Evolutionary conservation across 805 yeast genomes (phyloP).

Genomic region (Kuraishia molischiana): DNA sequence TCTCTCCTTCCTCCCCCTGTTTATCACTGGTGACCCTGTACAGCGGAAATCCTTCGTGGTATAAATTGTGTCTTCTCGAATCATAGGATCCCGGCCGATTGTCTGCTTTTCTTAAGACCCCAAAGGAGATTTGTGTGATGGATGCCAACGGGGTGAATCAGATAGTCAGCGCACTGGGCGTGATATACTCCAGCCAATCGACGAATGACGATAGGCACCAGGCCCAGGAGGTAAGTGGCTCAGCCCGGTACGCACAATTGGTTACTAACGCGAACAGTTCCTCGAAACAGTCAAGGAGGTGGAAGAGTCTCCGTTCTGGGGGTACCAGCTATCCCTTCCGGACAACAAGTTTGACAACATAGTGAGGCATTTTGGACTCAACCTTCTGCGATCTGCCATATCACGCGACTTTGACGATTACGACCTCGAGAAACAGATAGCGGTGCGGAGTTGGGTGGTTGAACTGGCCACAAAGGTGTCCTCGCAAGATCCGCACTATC

Average conservation of each 20-base stretch:
- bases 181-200: conserved; percentile 60
- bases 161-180: conserved; percentile 67
- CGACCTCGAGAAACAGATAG: conserved; percentile 43
- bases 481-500: conserved; percentile 73
- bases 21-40: no score
- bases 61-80: no score
- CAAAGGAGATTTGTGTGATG: no score
- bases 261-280: conserved; percentile 24
- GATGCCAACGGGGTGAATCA: conserved; percentile 61
- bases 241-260: not conserved
- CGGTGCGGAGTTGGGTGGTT: conserved; percentile 77
- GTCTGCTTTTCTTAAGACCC: no score
- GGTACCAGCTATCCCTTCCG: conserved; percentile 70
- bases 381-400: conserved; percentile 68
- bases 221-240: conserved; percentile 32
- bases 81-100: no score
- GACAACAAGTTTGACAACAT: conserved; percentile 53
- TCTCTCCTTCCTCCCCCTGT: no score
- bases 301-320: conserved; percentile 87
- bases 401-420: conserved; percentile 44
- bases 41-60: no score
- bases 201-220: conserved; percentile 43
- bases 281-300: conserved; percentile 68
- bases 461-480: conserved; percentile 58
- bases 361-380: conserved; percentile 85